Evolutionary conservation across 805 yeast genomes (phyloP).

Genomic region (Lachancea nothofagi): DNA sequence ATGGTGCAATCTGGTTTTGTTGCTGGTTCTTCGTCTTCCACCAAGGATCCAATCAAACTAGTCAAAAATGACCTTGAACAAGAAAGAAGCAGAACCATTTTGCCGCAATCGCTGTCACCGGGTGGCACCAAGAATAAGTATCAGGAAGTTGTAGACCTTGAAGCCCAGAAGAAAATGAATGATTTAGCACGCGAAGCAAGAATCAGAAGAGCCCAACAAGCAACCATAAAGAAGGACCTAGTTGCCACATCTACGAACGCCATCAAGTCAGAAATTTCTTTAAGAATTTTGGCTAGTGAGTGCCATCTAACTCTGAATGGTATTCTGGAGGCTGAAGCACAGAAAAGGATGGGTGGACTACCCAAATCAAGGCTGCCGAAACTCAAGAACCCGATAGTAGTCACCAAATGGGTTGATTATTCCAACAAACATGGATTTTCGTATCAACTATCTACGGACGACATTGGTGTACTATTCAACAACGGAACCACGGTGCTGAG

Average conservation of each 20-base stretch:
- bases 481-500: constrained; percentile 79
- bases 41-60: constrained; percentile 62
- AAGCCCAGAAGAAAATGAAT: constrained; percentile 31
- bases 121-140: constrained; percentile 86
- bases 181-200: constrained; percentile 34
- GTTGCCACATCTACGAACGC: constrained; percentile 34
- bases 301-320: constrained; percentile 43
- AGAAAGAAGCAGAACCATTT: constrained; percentile 58
- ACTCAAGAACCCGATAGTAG: constrained; percentile 53
- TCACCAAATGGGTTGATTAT: constrained; percentile 97
- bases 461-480: constrained; percentile 84
- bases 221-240: constrained; percentile 26
- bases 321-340: constrained; percentile 41
- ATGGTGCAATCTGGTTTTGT: constrained; percentile 61
- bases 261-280: constrained; percentile 35
- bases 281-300: constrained; percentile 40
- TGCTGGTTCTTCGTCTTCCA: constrained; percentile 20
- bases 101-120: constrained; percentile 89
- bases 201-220: constrained; percentile 32
- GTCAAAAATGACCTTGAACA: constrained; percentile 63
- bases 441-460: constrained; percentile 83
- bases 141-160: constrained; percentile 54
- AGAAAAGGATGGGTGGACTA: constrained; percentile 37
- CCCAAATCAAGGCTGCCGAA: constrained; percentile 31
- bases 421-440: constrained; percentile 94